Conservation (phyloP, 352 stramenopile species). For the Globisporangium cylindrosporum region DNA sequence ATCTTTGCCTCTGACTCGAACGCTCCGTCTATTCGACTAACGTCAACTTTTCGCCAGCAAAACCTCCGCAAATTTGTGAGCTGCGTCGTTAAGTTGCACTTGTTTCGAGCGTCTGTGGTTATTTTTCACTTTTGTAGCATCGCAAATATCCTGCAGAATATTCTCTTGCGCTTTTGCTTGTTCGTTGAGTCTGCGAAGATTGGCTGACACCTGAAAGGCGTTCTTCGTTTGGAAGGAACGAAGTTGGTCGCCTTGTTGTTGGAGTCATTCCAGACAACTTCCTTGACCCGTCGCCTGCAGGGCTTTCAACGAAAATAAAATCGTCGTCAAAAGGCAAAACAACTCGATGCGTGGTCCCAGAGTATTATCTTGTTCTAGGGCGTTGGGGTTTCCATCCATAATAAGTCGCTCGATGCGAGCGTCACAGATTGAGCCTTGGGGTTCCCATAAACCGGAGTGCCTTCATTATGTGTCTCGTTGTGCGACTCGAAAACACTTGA, state of each 20-base stretch:
- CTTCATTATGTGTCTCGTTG: no score
- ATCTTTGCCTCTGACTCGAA: background rate
- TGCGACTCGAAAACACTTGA: no score
- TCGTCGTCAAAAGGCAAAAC: background rate
- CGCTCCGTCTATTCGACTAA: background rate
- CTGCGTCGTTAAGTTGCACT: background rate
- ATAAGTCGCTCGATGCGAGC: background rate
- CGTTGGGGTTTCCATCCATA: no score
- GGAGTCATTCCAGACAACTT: background rate
- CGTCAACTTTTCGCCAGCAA: background rate
- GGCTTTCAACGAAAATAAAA: background rate
- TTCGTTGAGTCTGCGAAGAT: background rate
- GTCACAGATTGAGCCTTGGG: background rate
- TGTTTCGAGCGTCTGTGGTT: background rate
- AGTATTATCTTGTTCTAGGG: no score
- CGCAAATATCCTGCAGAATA: background rate
- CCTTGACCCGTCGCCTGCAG: background rate
- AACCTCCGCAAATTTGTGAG: background rate
- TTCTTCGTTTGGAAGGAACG: background rate
- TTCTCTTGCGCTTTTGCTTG: background rate
- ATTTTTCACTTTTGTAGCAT: background rate
- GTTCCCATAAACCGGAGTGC: no score
- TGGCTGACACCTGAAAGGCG: background rate
- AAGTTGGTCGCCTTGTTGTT: background rate
- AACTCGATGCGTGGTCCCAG: background rate